These are phyloP conservation scores for Apiospora aurea DNA, from an alignment of 2,329 filamentous ascomycete genomes.

Conservation along the genomic window DNA sequence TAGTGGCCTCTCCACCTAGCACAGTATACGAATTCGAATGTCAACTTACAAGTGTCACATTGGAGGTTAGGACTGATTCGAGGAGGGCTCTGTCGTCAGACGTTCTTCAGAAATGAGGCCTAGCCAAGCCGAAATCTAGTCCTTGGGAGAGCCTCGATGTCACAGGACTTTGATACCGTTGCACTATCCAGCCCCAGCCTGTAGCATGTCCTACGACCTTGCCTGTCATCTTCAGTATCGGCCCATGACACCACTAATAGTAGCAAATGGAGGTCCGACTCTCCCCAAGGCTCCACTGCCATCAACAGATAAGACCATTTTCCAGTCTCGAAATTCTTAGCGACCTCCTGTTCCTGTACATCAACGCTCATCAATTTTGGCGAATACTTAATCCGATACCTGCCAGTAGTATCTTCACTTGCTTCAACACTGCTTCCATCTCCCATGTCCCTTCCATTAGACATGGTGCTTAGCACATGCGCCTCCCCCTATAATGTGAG, in stretches of 20 bases:
- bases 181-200: background rate
- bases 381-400: background rate
- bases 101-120: background rate
- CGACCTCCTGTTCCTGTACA: background rate
- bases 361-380: background rate
- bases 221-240: background rate
- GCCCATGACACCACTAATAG: background rate
- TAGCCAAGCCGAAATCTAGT: constrained; percentile 1
- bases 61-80: background rate
- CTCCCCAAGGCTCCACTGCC: background rate
- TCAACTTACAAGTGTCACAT: background rate
- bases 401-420: background rate
- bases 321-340: background rate
- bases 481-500: background rate
- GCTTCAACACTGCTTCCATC: background rate
- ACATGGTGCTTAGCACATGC: background rate
- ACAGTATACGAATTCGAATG: background rate
- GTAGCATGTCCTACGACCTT: background rate
- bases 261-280: background rate
- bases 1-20: background rate
- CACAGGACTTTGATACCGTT: background rate
- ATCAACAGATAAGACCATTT: background rate
- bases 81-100: no score
- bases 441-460: background rate
- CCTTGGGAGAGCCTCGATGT: background rate